Conservation (phyloP, 352 stramenopile genomes). For the Globisporangium echinulatum region DNA sequence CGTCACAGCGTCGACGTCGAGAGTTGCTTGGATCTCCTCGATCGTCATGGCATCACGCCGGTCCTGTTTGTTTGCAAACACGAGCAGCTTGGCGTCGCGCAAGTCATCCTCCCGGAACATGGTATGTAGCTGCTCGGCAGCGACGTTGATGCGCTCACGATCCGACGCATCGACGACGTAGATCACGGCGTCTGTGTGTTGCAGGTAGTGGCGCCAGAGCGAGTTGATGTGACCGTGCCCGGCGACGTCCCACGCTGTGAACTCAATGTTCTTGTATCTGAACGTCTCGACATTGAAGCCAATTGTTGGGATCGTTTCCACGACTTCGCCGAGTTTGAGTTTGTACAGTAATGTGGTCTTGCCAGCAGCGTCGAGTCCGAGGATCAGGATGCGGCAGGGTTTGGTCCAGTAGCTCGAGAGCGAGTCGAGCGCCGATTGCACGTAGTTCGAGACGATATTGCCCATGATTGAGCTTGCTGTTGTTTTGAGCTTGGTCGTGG, state of each 20-base stretch:
- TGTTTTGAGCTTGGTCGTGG: not conserved
- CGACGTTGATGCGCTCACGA: conserved; percentile 37
- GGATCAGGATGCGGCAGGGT: conserved; percentile 75
- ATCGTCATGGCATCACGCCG: conserved; percentile 20
- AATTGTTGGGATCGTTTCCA: conserved; percentile 80
- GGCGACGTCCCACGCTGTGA: conserved; percentile 85
- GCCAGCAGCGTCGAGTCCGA: conserved; percentile 91
- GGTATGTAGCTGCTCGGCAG: conserved; percentile 28
- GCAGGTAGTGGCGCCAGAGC: conserved; percentile 73
- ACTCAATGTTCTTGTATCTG: conserved; percentile 57
- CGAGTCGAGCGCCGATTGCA: conserved; percentile 24
- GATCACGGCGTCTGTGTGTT: conserved; percentile 62
- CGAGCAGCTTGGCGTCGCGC: conserved; percentile 29
- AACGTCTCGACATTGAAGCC: conserved; percentile 86
- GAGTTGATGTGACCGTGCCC: conserved; percentile 30
- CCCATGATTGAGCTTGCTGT: conserved; percentile 21
- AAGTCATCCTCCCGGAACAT: conserved; percentile 42
- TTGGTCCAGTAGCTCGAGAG: conserved; percentile 22
- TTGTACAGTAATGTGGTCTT: conserved; percentile 97
- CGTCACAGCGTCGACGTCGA: conserved; percentile 30
- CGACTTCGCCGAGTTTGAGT: conserved; percentile 68
- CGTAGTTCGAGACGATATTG: conserved; percentile 33
- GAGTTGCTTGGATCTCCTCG: conserved; percentile 22
- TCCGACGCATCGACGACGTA: conserved; percentile 79
- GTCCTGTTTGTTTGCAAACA: conserved; percentile 56